Percentiles rank a stretch among this genome's conserved stretches.
phyloP scores from a whole-genome alignment of 2,329 filamentous ascomycete species.

The Aciculosporium take region DNA sequence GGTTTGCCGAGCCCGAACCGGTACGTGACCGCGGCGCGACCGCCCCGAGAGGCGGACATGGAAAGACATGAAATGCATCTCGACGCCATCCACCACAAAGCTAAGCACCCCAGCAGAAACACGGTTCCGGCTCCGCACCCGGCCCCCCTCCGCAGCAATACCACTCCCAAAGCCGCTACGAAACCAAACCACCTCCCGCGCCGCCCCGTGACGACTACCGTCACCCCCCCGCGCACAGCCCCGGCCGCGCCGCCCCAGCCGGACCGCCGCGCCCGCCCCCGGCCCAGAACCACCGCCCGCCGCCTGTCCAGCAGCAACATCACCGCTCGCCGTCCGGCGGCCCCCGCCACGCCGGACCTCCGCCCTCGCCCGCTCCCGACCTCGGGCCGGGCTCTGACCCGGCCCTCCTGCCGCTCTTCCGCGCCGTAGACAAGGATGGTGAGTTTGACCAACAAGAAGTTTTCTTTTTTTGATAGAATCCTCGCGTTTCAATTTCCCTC shows the following conservation, averaged over 20 bases:
- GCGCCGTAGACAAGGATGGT: slow-evolving; percentile 80
- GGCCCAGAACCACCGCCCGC: slow-evolving; percentile 21
- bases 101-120: slow-evolving; percentile 23
- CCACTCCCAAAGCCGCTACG: slow-evolving; percentile 26
- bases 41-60: too few species aligned
- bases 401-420: slow-evolving; percentile 73
- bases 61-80: too few species aligned
- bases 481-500: too few species aligned
- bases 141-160: slow-evolving; percentile 8
- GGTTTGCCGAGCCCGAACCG: slow-evolving; percentile 63
- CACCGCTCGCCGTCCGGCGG: slow-evolving; percentile 29
- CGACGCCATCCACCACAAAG: background rate
- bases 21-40: slow-evolving; percentile 26
- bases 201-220: slow-evolving; percentile 9
- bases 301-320: slow-evolving; percentile 25
- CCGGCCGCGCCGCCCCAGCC: background rate
- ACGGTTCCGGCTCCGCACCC: too few species aligned
- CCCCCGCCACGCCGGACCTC: slow-evolving; percentile 44
- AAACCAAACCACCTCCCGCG: slow-evolving; percentile 31
- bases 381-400: slow-evolving; percentile 43
- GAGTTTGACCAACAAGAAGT: slow-evolving; percentile 14
- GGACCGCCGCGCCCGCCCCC: slow-evolving; percentile 7
- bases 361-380: slow-evolving; percentile 47
- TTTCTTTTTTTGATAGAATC: too few species aligned
- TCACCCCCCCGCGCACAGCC: slow-evolving; percentile 1